Conservation (phyloP, 352 stramenopile species). For the Thalassiosira livingstoniorum region DNA sequence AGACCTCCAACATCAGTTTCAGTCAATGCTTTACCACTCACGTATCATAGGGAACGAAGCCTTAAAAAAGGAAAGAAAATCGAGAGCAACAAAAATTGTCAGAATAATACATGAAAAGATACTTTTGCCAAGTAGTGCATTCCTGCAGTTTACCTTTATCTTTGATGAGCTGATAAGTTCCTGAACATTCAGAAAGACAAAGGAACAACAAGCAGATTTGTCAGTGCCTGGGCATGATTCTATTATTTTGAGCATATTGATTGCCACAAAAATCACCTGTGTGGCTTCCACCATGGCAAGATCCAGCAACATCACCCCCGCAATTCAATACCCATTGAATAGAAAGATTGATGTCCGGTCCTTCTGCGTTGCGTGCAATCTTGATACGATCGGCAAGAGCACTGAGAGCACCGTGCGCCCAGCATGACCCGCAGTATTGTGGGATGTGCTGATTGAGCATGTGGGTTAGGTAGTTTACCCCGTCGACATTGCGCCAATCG, state of each 20-base stretch:
- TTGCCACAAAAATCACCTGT: conserved; percentile 91
- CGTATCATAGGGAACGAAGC: conserved; percentile 92
- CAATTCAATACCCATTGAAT: conserved; percentile 89
- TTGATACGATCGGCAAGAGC: conserved; percentile 85
- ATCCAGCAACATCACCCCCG: conserved; percentile 64
- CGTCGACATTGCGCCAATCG: conserved; percentile 94
- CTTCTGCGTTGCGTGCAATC: conserved; percentile 74
- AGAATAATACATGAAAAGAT: no score
- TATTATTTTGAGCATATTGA: no score
- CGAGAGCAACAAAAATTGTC: no score
- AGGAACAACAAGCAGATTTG: no score
- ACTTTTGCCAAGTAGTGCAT: no score
- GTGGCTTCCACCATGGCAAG: conserved; percentile 92
- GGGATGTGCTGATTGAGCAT: conserved; percentile 99
- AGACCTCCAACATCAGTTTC: no score
- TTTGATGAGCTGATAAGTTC: conserved; percentile 88
- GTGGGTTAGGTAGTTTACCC: conserved; percentile 95
- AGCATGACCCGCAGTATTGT: conserved; percentile 85
- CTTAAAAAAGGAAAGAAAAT: no score
- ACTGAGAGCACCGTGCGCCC: conserved; percentile 84
- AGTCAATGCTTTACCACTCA: no score
- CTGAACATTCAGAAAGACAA: no score
- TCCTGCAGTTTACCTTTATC: no score
- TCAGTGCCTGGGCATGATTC: no score
- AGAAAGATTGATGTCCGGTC: conserved; percentile 84